A percentile compares a stretch with the other conserved stretches of the same genome.
phyloP scores from a whole-genome alignment of 2,329 filamentous ascomycete species.

The Pseudonectria buxi region DNA sequence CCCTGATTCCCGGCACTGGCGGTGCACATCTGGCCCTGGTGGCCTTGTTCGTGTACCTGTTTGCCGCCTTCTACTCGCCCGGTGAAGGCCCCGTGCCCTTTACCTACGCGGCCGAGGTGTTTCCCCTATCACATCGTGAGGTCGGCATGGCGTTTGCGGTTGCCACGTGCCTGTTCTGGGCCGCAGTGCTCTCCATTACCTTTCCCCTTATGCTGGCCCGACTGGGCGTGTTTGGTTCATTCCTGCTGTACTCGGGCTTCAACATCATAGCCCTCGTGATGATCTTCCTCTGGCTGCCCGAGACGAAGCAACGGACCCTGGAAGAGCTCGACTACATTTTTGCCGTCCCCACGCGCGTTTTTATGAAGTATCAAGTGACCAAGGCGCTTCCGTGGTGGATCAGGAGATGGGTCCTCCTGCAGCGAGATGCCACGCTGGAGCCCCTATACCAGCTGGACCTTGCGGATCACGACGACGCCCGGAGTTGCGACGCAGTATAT shows the following conservation, averaged over 20 bases:
- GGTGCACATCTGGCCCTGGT: constrained; percentile 37
- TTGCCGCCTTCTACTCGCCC: constrained; percentile 44
- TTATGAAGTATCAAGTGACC: constrained; percentile 50
- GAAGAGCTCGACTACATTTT: constrained; percentile 55
- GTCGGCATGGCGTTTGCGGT: constrained; percentile 66
- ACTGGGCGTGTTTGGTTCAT: constrained; percentile 41
- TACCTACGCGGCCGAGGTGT: constrained; percentile 63
- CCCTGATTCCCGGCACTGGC: constrained; percentile 37
- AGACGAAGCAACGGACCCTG: constrained; percentile 51
- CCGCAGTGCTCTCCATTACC: constrained; percentile 55
- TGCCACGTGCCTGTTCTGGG: constrained; percentile 57
- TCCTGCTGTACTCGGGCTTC: constrained; percentile 48
- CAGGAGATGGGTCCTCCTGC: constrained; percentile 48
- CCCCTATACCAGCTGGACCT: constrained; percentile 38
- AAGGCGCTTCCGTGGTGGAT: constrained; percentile 55
- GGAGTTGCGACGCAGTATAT: constrained; percentile 24
- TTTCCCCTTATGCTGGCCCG: constrained; percentile 50
- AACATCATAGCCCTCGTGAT: constrained; percentile 49
- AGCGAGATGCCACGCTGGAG: constrained; percentile 34
- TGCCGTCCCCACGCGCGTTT: constrained; percentile 51
- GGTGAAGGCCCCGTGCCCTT: constrained; percentile 62
- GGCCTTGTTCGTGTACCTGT: constrained; percentile 52
- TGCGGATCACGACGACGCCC: constrained; percentile 25
- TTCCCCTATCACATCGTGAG: constrained; percentile 63
- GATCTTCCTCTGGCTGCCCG: constrained; percentile 51